These are phyloP conservation scores for Colletotrichum sp. DNA, from an alignment of 2,329 filamentous ascomycete genomes.

Conservation along the genomic window DNA sequence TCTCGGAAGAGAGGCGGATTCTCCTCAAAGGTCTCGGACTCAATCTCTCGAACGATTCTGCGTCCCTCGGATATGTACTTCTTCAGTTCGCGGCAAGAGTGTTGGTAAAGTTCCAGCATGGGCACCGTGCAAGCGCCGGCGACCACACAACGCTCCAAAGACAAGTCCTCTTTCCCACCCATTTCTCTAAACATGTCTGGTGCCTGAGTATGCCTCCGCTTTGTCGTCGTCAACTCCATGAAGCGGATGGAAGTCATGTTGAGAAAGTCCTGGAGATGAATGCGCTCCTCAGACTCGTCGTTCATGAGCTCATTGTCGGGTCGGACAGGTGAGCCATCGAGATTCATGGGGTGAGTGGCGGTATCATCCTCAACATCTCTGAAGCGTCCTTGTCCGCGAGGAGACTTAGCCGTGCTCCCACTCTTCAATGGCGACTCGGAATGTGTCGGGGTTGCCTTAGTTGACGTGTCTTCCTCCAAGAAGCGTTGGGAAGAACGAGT, in stretches of 20 bases:
- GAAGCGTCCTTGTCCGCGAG: constrained; percentile 60
- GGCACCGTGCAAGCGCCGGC: constrained; percentile 91
- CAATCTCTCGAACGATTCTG: constrained; percentile 87
- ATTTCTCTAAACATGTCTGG: constrained; percentile 54
- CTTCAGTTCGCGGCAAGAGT: constrained; percentile 94
- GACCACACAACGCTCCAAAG: constrained; percentile 80
- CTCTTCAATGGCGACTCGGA: constrained; percentile 53
- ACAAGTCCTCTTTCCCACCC: constrained; percentile 54
- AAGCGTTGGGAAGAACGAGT: constrained; percentile 55
- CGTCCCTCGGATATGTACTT: constrained; percentile 95
- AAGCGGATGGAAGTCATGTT: constrained; percentile 97
- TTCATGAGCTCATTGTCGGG: constrained; percentile 47
- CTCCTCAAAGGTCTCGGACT: constrained; percentile 84
- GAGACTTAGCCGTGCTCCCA: constrained; percentile 52
- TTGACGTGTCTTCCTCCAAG: constrained; percentile 41
- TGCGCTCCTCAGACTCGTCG: constrained; percentile 63
- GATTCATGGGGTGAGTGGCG: constrained; percentile 44
- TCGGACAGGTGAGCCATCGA: constrained; percentile 44
- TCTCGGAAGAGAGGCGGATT: constrained; percentile 92
- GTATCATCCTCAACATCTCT: constrained; percentile 56
- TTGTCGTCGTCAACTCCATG: constrained; percentile 98
- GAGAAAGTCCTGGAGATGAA: constrained; percentile 90
- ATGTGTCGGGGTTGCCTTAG: constrained; percentile 45
- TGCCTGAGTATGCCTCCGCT: constrained; percentile 82
- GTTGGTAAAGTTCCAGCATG: constrained; percentile 92